Percentiles rank a stretch among this genome's conserved stretches.
These are phyloP conservation scores for Elaeis guineensis DNA, from an alignment of 176 grass and related monocot genomes.

Conservation along the genomic window DNA sequence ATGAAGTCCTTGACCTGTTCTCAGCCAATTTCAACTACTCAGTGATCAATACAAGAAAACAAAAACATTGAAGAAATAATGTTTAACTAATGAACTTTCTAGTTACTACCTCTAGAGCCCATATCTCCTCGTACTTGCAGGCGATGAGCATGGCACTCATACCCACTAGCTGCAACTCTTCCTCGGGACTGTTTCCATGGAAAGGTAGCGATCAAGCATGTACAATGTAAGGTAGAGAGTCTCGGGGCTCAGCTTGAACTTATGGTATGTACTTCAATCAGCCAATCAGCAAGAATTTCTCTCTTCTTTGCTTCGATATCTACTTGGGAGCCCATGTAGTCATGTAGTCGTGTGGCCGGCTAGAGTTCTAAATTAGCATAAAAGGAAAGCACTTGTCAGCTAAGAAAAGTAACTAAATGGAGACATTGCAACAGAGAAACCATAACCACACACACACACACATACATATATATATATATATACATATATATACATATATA, in stretches of 20 bases:
- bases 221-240: slow-evolving; percentile 2
- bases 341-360: not conserved
- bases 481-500: too few species aligned
- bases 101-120: slow-evolving; percentile 5
- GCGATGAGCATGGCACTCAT: slow-evolving; percentile 9
- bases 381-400: not conserved
- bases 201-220: slow-evolving; percentile 5
- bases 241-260: slow-evolving; percentile 6
- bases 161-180: slow-evolving; percentile 9
- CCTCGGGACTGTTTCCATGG: not conserved
- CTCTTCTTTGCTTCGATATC: slow-evolving; percentile 11
- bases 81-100: not conserved
- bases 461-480: too few species aligned
- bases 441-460: too few species aligned
- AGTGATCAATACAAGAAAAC: not conserved
- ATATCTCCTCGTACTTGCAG: slow-evolving; percentile 11
- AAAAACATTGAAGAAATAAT: too few species aligned
- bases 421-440: too few species aligned
- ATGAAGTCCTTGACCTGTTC: slow-evolving; percentile 13
- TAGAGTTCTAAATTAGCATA: not conserved
- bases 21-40: not conserved
- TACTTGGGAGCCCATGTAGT: slow-evolving; percentile 9
- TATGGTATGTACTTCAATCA: slow-evolving; percentile 8
- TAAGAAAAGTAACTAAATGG: too few species aligned
- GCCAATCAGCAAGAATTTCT: slow-evolving; percentile 5